Evolutionary conservation across 2,329 filamentous ascomycete genomes (phyloP).

Genomic region (Ophiognomonia clavigignenti-juglandacearum): DNA sequence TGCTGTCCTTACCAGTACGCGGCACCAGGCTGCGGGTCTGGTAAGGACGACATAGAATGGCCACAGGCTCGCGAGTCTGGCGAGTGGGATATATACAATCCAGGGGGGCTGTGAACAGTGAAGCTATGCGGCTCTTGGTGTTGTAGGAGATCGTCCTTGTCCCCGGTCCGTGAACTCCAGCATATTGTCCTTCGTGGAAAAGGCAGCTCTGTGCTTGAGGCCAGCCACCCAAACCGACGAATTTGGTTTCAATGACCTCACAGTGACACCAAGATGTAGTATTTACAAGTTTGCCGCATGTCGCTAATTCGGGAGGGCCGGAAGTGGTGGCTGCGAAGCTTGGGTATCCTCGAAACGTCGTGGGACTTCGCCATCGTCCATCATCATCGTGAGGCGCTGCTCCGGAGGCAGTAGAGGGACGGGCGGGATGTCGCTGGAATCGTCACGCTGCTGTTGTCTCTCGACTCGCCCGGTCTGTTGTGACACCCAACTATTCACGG

Average conservation of each 20-base stretch:
- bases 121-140: constrained; percentile 9
- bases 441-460: constrained; percentile 36
- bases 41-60: too few relatives aligned
- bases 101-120: neutral
- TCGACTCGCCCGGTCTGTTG: constrained; percentile 55
- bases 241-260: too few relatives aligned
- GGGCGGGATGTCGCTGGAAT: constrained; percentile 32
- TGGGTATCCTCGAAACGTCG: constrained; percentile 23
- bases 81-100: constrained; percentile 11
- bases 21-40: constrained; percentile 11
- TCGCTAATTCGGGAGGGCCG: neutral
- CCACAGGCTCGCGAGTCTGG: neutral
- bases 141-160: neutral
- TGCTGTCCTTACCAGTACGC: neutral
- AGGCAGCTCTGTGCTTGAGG: neutral
- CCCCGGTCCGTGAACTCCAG: neutral
- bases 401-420: constrained; percentile 38
- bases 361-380: constrained; percentile 42
- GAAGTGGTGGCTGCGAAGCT: neutral
- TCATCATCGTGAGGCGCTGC: constrained; percentile 45
- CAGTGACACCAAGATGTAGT: too few relatives aligned
- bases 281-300: too few relatives aligned
- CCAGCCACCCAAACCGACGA: too few relatives aligned
- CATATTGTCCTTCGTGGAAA: neutral
- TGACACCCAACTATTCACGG: constrained; percentile 59